phyloP scores from a whole-genome alignment of 208 protist genomes.

The Phytomonas serpens region DNA sequence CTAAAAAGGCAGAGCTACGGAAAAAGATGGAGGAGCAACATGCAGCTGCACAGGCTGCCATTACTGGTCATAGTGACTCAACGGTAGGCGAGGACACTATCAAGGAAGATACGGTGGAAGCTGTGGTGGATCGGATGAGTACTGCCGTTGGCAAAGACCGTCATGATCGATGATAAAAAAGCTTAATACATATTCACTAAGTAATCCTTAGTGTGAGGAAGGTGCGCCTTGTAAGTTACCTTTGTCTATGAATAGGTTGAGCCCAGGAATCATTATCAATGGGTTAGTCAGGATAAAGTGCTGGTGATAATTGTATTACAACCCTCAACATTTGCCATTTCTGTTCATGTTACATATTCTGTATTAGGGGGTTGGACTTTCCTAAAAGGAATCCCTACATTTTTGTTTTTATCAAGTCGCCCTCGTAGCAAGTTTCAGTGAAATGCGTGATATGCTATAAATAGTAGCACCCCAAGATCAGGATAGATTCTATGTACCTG shows the following conservation, averaged over 20 bases:
- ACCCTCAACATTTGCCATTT: background rate
- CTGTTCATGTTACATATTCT: background rate
- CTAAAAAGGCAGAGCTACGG: conserved; percentile 68
- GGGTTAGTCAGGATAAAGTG: background rate
- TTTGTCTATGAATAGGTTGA: background rate
- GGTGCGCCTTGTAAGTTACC: background rate
- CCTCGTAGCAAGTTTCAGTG: background rate
- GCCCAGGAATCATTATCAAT: background rate
- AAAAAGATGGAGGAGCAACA: conserved; percentile 37
- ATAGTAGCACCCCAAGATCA: background rate
- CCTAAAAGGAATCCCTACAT: background rate
- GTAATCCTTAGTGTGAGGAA: background rate
- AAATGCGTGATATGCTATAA: background rate
- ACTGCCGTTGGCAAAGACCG: background rate
- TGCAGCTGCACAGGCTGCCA: conserved; percentile 10
- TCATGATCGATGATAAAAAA: conserved; percentile 1
- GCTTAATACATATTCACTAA: background rate
- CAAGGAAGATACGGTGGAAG: conserved; percentile 23
- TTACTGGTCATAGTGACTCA: background rate
- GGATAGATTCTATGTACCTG: conserved; percentile 89
- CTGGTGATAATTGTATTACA: background rate
- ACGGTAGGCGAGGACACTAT: background rate
- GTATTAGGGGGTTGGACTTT: background rate
- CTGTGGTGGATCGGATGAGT: conserved; percentile 34
- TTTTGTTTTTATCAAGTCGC: background rate